phyloP scores from a whole-genome alignment of 805 yeast genomes.

The Clavispora carvajalis region DNA sequence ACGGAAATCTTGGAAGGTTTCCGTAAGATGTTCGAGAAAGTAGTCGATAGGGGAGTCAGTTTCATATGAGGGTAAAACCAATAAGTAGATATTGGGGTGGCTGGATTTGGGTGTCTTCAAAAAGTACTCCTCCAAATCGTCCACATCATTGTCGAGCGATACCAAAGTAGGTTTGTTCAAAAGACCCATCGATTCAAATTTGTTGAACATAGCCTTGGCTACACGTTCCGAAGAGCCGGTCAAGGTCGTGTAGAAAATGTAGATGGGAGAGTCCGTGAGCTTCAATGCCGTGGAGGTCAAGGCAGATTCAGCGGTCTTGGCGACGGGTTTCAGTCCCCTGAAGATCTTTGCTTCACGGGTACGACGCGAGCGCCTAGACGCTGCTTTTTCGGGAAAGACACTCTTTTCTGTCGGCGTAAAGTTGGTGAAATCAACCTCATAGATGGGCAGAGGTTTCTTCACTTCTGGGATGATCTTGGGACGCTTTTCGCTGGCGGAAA shows the following conservation, averaged over 20 bases:
- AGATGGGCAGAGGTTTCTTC: constrained; percentile 27
- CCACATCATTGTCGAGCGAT: constrained; percentile 74
- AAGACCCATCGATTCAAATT: constrained; percentile 24
- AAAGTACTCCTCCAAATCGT: constrained; percentile 80
- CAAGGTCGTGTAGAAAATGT: constrained; percentile 75
- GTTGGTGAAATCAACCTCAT: constrained; percentile 39
- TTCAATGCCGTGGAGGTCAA: constrained; percentile 36
- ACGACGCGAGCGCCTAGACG: constrained; percentile 14
- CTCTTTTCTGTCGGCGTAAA: constrained; percentile 17
- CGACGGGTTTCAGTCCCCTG: constrained; percentile 30
- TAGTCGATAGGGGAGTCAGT: constrained; percentile 90
- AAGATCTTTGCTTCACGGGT: constrained; percentile 37
- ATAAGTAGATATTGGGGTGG: constrained; percentile 51
- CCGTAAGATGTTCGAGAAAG: constrained; percentile 73
- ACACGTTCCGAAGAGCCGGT: constrained; percentile 77
- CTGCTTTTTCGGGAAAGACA: constrained; percentile 8
- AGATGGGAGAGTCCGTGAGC: constrained; percentile 50
- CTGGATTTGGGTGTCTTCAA: constrained; percentile 49
- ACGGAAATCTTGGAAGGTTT: constrained; percentile 79
- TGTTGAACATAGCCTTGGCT: constrained; percentile 48
- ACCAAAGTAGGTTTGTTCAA: constrained; percentile 46
- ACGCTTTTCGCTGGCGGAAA: constrained; percentile 1
- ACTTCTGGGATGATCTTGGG: not conserved
- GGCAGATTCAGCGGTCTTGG: constrained; percentile 23
- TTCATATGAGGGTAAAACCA: constrained; percentile 86